Base-by-base conservation (phyloP, 225 moss, liverwort and hornwort genomes). In the Thuidium tamariscinum region DNA sequence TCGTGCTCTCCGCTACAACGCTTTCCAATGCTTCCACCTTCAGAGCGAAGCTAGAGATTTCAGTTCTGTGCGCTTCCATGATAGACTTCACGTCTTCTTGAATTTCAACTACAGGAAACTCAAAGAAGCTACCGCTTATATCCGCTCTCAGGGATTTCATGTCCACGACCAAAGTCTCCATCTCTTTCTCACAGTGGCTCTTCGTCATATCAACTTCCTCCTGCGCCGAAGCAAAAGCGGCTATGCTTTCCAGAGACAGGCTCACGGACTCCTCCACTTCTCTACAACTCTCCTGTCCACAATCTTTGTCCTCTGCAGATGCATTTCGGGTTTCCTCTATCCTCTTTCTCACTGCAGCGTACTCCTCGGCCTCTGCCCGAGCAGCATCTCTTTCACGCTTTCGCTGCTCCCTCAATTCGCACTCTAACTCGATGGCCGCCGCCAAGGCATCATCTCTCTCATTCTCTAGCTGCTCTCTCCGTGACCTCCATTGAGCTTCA, bases 141-240 rank as follows among this genome's bases (percentile, higher is more conserved):
- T 93, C 89, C 81, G 88, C 88, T 81, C 87, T 87, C n/a, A 92
- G 85, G 63, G 82, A 92, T 85, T 91, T 82, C 86, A 93, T 86
- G 79, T 88, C 93, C 29, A 80, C 86, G 65, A 86, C 92, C 88
- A 93, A 51, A 9, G 85, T 92, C 83, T 87, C 91, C 83, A 93
- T 90, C 92, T 92, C 90, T 66, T 91, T 93, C 86, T 91, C 89
- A 87, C 92, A 91, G 85, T 91, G 90, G 62, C 60, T 51, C 85
- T 83, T 90, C 61, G 89, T 92, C 9, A 89, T 69, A 73, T 85
- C 92, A 19, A 93, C 93, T 87, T 93, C 93, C 89, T 93, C 91
- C 88, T 85, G 89, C 56, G 88, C 94, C 84, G 81, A 77, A 86
- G 91, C 85, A 39, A 93, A 86, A 29, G 92, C 90, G 51, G 88